Percentiles rank a stretch among this genome's conserved stretches.
Evolutionary conservation across 495 filamentous ascomycete species (phyloP).

Genomic region (Aspergillus cristatus): DNA sequence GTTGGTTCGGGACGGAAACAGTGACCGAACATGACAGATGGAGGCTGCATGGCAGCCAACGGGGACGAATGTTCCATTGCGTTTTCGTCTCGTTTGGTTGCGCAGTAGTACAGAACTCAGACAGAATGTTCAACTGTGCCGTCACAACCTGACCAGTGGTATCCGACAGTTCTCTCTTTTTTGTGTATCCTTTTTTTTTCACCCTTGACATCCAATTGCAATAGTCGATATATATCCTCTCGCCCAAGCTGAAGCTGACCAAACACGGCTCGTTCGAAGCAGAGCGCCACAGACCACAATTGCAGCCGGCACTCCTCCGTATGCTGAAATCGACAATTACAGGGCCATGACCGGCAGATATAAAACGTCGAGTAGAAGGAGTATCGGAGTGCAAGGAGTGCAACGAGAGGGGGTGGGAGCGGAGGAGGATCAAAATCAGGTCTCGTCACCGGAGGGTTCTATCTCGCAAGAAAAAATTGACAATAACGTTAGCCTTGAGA

Average conservation of each 20-base stretch:
- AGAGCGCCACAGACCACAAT: constrained; percentile 7
- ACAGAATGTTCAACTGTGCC: too few species aligned
- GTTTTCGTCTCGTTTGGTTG: not conserved
- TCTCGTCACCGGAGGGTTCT: too few species aligned
- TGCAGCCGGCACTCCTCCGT: constrained; percentile 7
- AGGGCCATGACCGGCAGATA: constrained; percentile 15
- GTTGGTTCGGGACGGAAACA: constrained; percentile 48
- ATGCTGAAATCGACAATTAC: constrained; percentile 11
- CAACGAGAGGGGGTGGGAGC: not conserved
- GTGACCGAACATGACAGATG: constrained; percentile 48
- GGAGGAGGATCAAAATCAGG: constrained; percentile 10
- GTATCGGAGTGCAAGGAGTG: constrained; percentile 3
- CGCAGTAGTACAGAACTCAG: too few species aligned
- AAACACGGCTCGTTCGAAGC: too few species aligned
- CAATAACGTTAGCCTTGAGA: too few species aligned
- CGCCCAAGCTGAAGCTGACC: too few species aligned
- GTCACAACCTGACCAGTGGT: too few species aligned
- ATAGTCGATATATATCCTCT: too few species aligned
- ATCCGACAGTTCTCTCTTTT: too few species aligned
- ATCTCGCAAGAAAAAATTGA: too few species aligned
- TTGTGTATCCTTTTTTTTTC: too few species aligned
- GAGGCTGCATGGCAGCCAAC: constrained; percentile 85
- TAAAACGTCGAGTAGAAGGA: constrained; percentile 4
- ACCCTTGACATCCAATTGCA: too few species aligned
- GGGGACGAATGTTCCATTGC: constrained; percentile 90